Evolutionary conservation across 2,329 filamentous ascomycete species (phyloP).

Genomic region (Xylariomycetidae sp.): DNA sequence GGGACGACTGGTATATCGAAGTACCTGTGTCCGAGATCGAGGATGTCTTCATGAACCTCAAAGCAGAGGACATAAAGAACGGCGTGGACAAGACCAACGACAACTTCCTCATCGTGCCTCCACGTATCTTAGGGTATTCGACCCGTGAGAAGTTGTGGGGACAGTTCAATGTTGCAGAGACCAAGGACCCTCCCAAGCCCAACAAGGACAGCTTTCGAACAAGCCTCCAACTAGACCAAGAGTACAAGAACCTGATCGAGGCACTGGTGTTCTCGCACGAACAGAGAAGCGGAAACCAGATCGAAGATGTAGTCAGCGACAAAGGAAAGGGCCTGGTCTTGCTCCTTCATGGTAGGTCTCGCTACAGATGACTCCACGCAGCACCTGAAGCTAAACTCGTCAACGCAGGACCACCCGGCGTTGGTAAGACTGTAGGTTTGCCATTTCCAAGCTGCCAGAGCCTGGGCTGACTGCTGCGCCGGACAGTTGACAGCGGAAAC

Average conservation of each 20-base stretch:
- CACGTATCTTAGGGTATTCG: slow-evolving; percentile 7
- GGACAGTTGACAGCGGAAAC: slow-evolving; percentile 7
- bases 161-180: slow-evolving; percentile 4
- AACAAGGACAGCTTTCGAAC: slow-evolving; percentile 1
- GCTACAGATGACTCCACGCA: too few relatives aligned
- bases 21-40: slow-evolving; percentile 1
- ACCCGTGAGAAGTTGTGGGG: slow-evolving; percentile 8
- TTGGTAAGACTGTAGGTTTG: slow-evolving; percentile 7
- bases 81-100: not conserved
- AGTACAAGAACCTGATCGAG: slow-evolving; percentile 7
- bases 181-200: not conserved
- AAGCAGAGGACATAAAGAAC: not conserved
- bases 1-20: not conserved
- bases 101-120: slow-evolving; percentile 4
- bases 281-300: slow-evolving; percentile 3
- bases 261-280: slow-evolving; percentile 7
- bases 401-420: slow-evolving; percentile 8
- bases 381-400: too few relatives aligned
- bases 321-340: slow-evolving; percentile 12
- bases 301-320: slow-evolving; percentile 7
- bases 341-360: slow-evolving; percentile 8
- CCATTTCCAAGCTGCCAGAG: not conserved
- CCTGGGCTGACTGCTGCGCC: too few relatives aligned
- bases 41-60: not conserved
- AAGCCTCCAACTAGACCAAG: slow-evolving; percentile 4